phyloP scores from a whole-genome alignment of 2,329 filamentous ascomycete genomes.

The Berkeleyomyces basicola region DNA sequence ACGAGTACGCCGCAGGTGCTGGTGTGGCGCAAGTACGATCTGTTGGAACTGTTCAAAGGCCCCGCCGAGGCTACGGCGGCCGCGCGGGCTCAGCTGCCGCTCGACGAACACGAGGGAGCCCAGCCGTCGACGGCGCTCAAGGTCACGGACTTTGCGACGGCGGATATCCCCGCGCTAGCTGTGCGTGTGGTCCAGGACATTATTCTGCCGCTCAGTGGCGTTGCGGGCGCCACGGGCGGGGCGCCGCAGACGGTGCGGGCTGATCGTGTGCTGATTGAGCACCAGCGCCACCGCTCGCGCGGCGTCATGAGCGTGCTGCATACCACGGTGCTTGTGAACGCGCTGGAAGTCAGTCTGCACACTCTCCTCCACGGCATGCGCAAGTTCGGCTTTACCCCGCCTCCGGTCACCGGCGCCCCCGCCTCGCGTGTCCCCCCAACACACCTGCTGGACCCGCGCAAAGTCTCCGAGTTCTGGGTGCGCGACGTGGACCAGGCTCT shows the following conservation, averaged over 20 bases:
- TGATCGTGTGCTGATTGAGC: conserved; percentile 5
- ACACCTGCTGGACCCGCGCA: background rate
- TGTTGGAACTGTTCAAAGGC: background rate
- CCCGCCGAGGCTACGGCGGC: background rate
- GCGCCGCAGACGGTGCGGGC: background rate
- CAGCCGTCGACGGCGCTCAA: background rate
- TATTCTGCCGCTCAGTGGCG: background rate
- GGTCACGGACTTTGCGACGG: background rate
- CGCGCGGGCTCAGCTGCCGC: background rate
- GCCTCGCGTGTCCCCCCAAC: background rate
- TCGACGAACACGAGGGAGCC: background rate
- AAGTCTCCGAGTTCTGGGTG: conserved; percentile 8
- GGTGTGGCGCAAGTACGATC: conserved; percentile 6
- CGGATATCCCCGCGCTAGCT: conserved; percentile 6
- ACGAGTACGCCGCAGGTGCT: background rate
- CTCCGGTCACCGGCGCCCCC: background rate
- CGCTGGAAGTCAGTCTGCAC: conserved; percentile 5
- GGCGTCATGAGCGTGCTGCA: background rate
- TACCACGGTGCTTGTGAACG: conserved; percentile 5
- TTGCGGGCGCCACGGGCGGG: background rate
- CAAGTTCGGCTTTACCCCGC: background rate
- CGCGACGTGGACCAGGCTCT: background rate
- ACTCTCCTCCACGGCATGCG: conserved; percentile 1
- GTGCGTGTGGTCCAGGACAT: conserved; percentile 3
- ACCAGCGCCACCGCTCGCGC: conserved; percentile 4